Evolutionary conservation across 2,329 filamentous ascomycete species (phyloP).

Genomic region (Coniochaeta pulveracea): DNA sequence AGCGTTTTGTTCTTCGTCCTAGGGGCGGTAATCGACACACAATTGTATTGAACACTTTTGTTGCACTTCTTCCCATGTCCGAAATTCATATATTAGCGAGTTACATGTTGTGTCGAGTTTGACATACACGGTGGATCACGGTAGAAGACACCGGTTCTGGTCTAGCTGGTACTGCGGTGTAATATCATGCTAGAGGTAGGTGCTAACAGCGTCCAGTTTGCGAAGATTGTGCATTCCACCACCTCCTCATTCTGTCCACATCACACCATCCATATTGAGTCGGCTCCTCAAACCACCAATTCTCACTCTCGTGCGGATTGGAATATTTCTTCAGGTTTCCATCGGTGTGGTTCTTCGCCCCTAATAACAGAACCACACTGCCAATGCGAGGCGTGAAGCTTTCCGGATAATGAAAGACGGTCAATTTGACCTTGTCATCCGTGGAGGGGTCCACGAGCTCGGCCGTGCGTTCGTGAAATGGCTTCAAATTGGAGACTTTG

Average conservation of each 20-base stretch:
- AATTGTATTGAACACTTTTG: too few relatives aligned
- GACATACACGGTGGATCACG: too few relatives aligned
- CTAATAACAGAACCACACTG: constrained; percentile 36
- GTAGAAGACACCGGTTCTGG: too few relatives aligned
- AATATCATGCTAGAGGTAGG: not conserved
- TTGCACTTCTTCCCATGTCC: too few relatives aligned
- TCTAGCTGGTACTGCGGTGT: too few relatives aligned
- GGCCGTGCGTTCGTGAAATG: constrained; percentile 38
- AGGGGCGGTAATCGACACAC: too few relatives aligned
- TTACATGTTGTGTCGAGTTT: too few relatives aligned
- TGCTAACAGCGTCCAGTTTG: not conserved
- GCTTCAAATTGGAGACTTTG: constrained; percentile 36
- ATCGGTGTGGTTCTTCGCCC: constrained; percentile 47
- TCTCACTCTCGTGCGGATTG: constrained; percentile 16
- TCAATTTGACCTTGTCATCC: constrained; percentile 38
- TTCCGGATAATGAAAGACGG: constrained; percentile 41
- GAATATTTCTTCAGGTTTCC: constrained; percentile 30
- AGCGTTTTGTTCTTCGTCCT: too few relatives aligned
- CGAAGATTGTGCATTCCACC: constrained; percentile 25
- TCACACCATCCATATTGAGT: constrained; percentile 36
- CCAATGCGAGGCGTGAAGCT: constrained; percentile 34
- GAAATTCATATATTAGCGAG: too few relatives aligned
- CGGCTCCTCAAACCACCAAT: constrained; percentile 43
- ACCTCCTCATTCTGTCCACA: constrained; percentile 28
- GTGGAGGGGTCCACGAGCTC: constrained; percentile 40